A percentile compares a stretch with the other conserved stretches of the same genome.
Evolutionary conservation across 129 eudicot species (phyloP).

Genomic region (Calendula officinalis): DNA sequence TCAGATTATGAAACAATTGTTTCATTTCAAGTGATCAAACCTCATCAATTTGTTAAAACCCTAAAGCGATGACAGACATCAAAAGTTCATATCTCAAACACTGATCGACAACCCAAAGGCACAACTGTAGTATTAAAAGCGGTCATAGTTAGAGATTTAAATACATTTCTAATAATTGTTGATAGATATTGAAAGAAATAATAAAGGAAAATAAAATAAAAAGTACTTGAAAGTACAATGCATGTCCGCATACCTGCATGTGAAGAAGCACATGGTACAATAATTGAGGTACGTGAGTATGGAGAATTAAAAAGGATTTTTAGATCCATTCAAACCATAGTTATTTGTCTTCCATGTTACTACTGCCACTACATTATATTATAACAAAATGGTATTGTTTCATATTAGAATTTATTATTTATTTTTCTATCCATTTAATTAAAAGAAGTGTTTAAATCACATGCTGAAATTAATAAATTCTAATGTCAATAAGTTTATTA

Average conservation of each 20-base stretch:
- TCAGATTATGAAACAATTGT: too few species aligned
- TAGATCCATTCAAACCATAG: conserved; percentile 28
- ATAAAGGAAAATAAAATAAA: neutral
- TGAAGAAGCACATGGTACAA: conserved; percentile 43
- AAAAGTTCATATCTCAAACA: neutral
- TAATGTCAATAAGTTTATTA: too few species aligned
- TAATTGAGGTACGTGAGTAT: conserved; percentile 38
- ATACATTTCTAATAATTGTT: too few species aligned
- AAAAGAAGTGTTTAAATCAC: too few species aligned
- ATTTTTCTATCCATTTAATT: too few species aligned
- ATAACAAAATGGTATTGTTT: too few species aligned
- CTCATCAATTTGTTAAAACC: neutral
- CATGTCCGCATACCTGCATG: conserved; percentile 61
- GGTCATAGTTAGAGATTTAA: too few species aligned
- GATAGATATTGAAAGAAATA: neutral
- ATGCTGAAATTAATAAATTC: too few species aligned
- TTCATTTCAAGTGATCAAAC: too few species aligned
- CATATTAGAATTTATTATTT: too few species aligned
- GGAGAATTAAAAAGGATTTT: neutral
- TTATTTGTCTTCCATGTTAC: conserved; percentile 42
- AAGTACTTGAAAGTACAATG: conserved; percentile 81
- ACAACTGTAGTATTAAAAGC: neutral
- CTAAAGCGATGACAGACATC: neutral
- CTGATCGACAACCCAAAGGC: neutral
- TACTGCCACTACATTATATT: conserved; percentile 11